Conservation (phyloP, 75 land plant species). For the Sequoiadendron giganteum region DNA sequence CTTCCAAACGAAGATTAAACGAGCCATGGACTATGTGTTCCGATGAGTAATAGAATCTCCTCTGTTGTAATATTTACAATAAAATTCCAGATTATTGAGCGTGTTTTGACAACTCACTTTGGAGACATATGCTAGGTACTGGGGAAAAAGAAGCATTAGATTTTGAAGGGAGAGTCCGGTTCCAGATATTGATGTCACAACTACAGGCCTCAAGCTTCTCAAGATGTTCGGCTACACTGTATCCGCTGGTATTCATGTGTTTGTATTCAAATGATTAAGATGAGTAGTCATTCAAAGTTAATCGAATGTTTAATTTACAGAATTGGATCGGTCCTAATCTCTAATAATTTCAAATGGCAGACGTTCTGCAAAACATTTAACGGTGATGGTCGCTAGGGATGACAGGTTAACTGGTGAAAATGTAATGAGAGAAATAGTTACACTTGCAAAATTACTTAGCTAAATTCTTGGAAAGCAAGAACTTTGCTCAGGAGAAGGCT, state of each 20-base stretch:
- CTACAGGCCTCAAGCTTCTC: constrained; percentile 83
- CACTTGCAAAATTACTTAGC: constrained; percentile 30
- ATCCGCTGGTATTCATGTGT: constrained; percentile 43
- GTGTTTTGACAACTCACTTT: too few relatives aligned
- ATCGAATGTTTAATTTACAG: background rate
- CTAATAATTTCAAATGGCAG: background rate
- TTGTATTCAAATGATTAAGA: constrained; percentile 20
- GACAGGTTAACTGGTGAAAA: constrained; percentile 62
- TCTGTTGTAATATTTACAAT: background rate
- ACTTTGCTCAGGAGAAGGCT: constrained; percentile 10
- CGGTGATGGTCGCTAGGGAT: too few relatives aligned
- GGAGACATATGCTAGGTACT: constrained; percentile 37
- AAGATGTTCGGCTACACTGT: constrained; percentile 42
- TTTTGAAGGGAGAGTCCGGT: constrained; percentile 59
- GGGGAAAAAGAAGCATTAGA: constrained; percentile 67
- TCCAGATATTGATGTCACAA: constrained; percentile 72
- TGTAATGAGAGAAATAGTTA: constrained; percentile 48
- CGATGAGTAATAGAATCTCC: constrained; percentile 27
- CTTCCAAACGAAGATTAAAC: constrained; percentile 61
- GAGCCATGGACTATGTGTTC: constrained; percentile 60
- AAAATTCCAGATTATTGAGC: background rate
- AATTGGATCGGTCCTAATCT: background rate
- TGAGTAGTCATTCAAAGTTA: background rate
- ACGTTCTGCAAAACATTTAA: constrained; percentile 16
- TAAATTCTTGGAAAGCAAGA: background rate